Conservation (phyloP, 2,329 filamentous ascomycete species). For the Fusarium sacchari region DNA sequence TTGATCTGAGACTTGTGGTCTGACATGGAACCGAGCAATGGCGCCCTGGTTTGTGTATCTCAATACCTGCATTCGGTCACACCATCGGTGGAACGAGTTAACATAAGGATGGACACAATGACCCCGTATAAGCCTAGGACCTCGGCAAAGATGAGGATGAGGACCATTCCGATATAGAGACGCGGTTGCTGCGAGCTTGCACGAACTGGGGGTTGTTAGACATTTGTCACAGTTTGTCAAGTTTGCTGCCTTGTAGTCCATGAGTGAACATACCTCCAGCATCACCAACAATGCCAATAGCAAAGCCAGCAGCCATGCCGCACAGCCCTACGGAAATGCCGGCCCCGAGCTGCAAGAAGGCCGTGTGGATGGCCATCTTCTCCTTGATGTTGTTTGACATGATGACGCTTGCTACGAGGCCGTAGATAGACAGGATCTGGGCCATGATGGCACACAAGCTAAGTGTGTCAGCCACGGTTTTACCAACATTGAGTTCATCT, state of each 20-base stretch:
- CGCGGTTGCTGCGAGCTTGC: constrained; percentile 59
- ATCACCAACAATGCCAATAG: constrained; percentile 59
- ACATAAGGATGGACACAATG: constrained; percentile 60
- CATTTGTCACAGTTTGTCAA: not conserved
- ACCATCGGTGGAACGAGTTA: constrained; percentile 54
- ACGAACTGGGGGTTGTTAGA: constrained; percentile 48
- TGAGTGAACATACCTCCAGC: constrained; percentile 49
- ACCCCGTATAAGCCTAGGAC: constrained; percentile 58
- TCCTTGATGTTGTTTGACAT: constrained; percentile 54
- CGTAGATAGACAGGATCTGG: constrained; percentile 60
- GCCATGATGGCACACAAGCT: constrained; percentile 58
- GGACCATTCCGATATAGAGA: constrained; percentile 58
- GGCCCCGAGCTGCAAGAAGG: constrained; percentile 57
- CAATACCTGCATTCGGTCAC: constrained; percentile 53
- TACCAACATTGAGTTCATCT: not conserved
- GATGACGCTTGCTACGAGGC: constrained; percentile 57
- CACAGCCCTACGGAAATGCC: constrained; percentile 57
- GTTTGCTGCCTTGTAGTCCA: not conserved
- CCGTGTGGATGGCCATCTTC: constrained; percentile 55
- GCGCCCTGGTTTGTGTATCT: not conserved
- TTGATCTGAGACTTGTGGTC: not conserved
- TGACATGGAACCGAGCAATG: not conserved
- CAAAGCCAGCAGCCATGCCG: constrained; percentile 58
- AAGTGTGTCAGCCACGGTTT: constrained; percentile 12
- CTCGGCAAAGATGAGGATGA: constrained; percentile 60